Conservation (phyloP, 768 basidiomycete genomes). For the Xerocomellus amylosporus region DNA sequence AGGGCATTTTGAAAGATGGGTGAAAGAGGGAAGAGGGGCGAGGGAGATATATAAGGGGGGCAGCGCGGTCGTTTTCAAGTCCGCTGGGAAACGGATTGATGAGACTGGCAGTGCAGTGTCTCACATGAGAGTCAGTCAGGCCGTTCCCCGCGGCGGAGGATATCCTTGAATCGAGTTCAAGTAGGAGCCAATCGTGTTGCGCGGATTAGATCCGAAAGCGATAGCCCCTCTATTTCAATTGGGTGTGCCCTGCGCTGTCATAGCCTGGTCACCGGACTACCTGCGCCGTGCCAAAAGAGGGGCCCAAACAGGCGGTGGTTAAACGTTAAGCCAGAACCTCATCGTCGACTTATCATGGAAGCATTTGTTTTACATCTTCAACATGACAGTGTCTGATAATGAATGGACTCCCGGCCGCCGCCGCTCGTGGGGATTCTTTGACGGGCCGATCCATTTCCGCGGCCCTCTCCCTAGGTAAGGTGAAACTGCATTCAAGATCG, state of each 20-base stretch:
- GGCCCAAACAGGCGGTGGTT: no score
- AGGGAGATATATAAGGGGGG: conserved; percentile 11
- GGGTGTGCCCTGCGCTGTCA: no score
- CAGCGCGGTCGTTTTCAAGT: conserved; percentile 20
- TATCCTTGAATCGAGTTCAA: no score
- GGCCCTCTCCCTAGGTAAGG: neutral
- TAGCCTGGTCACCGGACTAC: no score
- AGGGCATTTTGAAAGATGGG: conserved; percentile 52
- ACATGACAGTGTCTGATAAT: neutral
- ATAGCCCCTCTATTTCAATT: no score
- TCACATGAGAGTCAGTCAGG: neutral
- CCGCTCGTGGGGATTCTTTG: conserved; percentile 1
- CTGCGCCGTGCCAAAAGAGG: no score
- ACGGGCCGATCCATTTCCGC: conserved; percentile 21
- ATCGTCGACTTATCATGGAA: no score
- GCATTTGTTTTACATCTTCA: neutral
- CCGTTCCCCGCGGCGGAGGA: neutral
- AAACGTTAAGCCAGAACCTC: no score
- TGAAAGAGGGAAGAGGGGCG: neutral
- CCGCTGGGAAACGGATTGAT: conserved; percentile 14
- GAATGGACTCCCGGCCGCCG: neutral
- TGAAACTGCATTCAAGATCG: neutral
- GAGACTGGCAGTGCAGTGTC: no score
- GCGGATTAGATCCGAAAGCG: conserved; percentile 1
- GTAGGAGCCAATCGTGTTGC: neutral